These are phyloP conservation scores for Spathaspora hagerdaliae DNA, from an alignment of 805 yeast genomes.

Conservation along the genomic window DNA sequence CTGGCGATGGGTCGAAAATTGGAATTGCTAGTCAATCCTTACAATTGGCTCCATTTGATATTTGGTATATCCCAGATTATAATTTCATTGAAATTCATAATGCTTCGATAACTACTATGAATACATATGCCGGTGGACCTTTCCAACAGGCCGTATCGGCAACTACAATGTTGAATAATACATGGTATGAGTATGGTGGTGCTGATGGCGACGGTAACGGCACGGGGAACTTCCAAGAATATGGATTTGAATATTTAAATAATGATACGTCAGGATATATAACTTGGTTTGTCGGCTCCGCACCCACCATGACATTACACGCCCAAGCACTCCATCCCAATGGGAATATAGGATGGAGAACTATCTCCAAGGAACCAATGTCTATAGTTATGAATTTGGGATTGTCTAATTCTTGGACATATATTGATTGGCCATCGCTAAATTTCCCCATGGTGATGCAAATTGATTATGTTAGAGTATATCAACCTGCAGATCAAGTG, in stretches of 20 bases:
- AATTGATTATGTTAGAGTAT: slow-evolving; percentile 79
- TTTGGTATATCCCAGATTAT: slow-evolving; percentile 92
- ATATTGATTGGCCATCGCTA: slow-evolving; percentile 80
- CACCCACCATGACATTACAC: slow-evolving; percentile 67
- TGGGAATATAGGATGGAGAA: slow-evolving; percentile 81
- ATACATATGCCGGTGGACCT: slow-evolving; percentile 88
- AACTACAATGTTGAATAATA: slow-evolving; percentile 67
- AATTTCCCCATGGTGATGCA: slow-evolving; percentile 71
- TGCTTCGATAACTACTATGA: slow-evolving; percentile 67
- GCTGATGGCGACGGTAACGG: too few relatives aligned
- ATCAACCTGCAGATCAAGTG: slow-evolving; percentile 64
- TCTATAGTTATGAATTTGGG: slow-evolving; percentile 80
- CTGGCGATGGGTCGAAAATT: too few relatives aligned
- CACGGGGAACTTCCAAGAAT: slow-evolving; percentile 56
- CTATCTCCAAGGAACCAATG: slow-evolving; percentile 86
- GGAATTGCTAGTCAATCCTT: slow-evolving; percentile 89
- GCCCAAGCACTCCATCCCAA: slow-evolving; percentile 77
- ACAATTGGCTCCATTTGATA: slow-evolving; percentile 90
- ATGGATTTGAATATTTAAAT: slow-evolving; percentile 71
- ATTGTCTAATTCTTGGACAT: slow-evolving; percentile 84
- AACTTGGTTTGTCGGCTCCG: slow-evolving; percentile 75
- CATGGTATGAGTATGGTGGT: slow-evolving; percentile 75
- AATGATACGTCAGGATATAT: slow-evolving; percentile 68
- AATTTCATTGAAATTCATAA: slow-evolving; percentile 72
- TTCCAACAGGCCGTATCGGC: slow-evolving; percentile 90